A percentile compares a stretch with the other conserved stretches of the same genome.
Evolutionary conservation across 441 rosid genomes (phyloP).

Genomic region (Raphanus hybrid): DNA sequence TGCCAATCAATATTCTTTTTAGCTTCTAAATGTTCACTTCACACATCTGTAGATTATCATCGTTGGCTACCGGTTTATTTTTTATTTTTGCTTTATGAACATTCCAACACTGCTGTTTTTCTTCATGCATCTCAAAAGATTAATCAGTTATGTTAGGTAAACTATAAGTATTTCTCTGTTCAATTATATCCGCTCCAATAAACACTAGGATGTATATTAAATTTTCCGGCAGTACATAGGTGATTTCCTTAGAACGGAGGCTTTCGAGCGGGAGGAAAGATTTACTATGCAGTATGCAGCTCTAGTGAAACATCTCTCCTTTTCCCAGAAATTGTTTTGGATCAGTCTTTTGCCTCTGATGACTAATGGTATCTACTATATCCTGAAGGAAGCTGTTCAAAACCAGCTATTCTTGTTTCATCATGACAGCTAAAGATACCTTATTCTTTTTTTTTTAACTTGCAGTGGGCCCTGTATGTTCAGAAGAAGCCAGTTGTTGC

Average conservation of each 20-base stretch:
- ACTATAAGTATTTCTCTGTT: background rate
- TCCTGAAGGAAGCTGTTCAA: constrained; percentile 1
- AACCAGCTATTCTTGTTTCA: constrained; percentile 16
- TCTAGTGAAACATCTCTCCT: constrained; percentile 10
- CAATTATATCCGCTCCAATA: constrained; percentile 1
- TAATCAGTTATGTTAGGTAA: constrained; percentile 5
- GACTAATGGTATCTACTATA: constrained; percentile 3
- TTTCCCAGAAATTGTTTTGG: constrained; percentile 18
- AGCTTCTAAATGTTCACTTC: constrained; percentile 22
- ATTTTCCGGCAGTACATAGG: constrained; percentile 3
- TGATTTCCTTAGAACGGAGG: constrained; percentile 7
- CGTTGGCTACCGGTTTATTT: constrained; percentile 2
- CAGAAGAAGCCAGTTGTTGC: constrained; percentile 90
- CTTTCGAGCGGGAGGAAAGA: background rate
- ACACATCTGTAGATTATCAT: constrained; percentile 38
- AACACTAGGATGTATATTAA: constrained; percentile 17
- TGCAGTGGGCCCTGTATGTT: constrained; percentile 92
- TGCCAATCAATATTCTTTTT: constrained; percentile 27
- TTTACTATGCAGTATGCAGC: background rate
- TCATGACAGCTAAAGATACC: constrained; percentile 19
- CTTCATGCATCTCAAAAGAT: constrained; percentile 8
- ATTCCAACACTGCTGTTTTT: background rate
- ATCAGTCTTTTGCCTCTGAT: constrained; percentile 15
- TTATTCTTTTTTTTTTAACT: constrained; percentile 18
- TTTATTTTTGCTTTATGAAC: constrained; percentile 6